Conservation (phyloP, 495 filamentous ascomycete species). For the Thozetella sp. region DNA sequence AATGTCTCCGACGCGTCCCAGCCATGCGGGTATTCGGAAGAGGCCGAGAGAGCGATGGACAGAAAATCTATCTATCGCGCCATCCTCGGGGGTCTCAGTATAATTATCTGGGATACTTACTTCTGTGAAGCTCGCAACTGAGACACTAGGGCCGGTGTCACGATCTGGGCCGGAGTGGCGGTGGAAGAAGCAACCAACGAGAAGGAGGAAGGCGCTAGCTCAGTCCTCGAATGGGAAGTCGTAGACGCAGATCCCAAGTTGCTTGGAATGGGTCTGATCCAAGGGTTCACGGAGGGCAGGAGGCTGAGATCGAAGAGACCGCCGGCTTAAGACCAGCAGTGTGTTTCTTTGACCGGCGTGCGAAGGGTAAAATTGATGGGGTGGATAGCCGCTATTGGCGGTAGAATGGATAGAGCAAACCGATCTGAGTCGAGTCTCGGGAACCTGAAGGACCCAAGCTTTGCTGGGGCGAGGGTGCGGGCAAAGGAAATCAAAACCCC, state of each 20-base stretch:
- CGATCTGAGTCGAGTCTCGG: slow-evolving; percentile 37
- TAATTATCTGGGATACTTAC: slow-evolving; percentile 8
- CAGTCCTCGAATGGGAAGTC: neutral
- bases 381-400: slow-evolving; percentile 22
- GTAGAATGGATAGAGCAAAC: slow-evolving; percentile 17
- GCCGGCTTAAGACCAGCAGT: slow-evolving; percentile 27
- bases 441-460: neutral
- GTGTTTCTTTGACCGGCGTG: slow-evolving; percentile 23
- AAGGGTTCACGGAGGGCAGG: slow-evolving; percentile 10
- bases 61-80: slow-evolving; percentile 8
- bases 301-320: slow-evolving; percentile 19
- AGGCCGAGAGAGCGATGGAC: slow-evolving; percentile 4
- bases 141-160: neutral
- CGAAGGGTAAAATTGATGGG: neutral
- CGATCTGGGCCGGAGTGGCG: slow-evolving; percentile 2
- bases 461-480: neutral
- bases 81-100: slow-evolving; percentile 15
- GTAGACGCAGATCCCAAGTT: neutral
- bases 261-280: slow-evolving; percentile 1
- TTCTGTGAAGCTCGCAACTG: slow-evolving; percentile 3
- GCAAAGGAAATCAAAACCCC: slow-evolving; percentile 8
- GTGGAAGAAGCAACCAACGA: slow-evolving; percentile 3
- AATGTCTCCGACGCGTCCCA: slow-evolving; percentile 2
- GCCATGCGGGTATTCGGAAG: slow-evolving; percentile 1
- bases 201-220: neutral